Base-by-base conservation (phyloP, 805 yeast species). In the Lipomyces anomalus region DNA sequence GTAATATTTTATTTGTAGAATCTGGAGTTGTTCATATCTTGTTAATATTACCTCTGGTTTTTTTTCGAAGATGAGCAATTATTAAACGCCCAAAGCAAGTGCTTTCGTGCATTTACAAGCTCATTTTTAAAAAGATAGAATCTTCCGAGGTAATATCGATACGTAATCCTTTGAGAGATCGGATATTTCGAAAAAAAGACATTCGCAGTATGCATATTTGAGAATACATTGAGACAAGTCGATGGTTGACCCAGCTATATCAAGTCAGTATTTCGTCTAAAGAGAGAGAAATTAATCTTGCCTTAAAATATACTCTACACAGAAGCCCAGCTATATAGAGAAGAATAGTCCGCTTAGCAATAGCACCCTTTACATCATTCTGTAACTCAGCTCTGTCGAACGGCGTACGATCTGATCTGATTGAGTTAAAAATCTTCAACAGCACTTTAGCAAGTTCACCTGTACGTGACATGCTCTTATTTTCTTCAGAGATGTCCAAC, bases 371-470 rank as follows among this genome's bases (percentile, higher is more conserved):
- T 24, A 79, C 72, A 21, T 67, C 60, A 50, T 73, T 77, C 54
- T n/a, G n/a, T 78, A 77, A 28, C 24, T 35, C 22, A 36, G 33
- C 35, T 23, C 30, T n/a, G 40, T 47, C 17, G 46, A 63, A 42
- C 44, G 60, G 66, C n/a, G 58, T 53, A 50, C 67, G 58, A 53
- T 72, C 63, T 52, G 79, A 73, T 33, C 85, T 68, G 32, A 78
- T 75, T 42, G 79, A 71, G 56, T 82, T 81, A 66, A 81, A 80
- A 23, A 79, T 62, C 55, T 73, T 75, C 40, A 82, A 66, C 16
- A 81, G 64, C 2, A 77, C 62, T 3, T 79, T 68, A 0, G 86
- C 78, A 21, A 75, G 57, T 59, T 71, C 73, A 4, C 75, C 66
- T 2, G 61, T 57, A 21, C 60, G 47, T 22, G 26, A 35, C 47